A percentile compares a stretch with the other conserved stretches of the same genome.
These are phyloP conservation scores for Astragalus membranaceus DNA, from an alignment of 306 rosid genomes.

Conservation along the genomic window DNA sequence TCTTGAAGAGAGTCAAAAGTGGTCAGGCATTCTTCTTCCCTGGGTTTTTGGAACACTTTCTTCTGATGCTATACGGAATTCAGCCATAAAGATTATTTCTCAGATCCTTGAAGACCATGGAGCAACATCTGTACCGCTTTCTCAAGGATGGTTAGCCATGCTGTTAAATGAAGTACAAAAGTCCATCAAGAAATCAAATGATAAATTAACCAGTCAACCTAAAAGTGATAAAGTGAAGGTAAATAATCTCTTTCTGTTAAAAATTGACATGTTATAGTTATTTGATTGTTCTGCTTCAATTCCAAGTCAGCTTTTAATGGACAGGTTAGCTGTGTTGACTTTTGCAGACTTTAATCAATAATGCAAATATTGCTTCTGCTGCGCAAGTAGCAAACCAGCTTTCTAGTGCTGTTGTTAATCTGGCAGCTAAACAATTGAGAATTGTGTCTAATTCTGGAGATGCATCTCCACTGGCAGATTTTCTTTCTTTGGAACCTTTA, in stretches of 20 bases:
- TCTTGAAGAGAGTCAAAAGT: slow-evolving; percentile 80
- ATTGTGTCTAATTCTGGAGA: slow-evolving; percentile 43
- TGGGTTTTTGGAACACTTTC: slow-evolving; percentile 77
- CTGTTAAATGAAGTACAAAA: slow-evolving; percentile 56
- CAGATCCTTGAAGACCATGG: slow-evolving; percentile 73
- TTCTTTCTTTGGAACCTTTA: slow-evolving; percentile 74
- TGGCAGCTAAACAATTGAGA: slow-evolving; percentile 60
- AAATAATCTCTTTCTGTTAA: slow-evolving; percentile 3
- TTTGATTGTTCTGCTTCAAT: slow-evolving; percentile 16
- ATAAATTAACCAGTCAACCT: slow-evolving; percentile 53
- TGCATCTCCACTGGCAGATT: slow-evolving; percentile 65
- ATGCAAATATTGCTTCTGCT: slow-evolving; percentile 67
- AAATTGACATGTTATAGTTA: slow-evolving; percentile 1
- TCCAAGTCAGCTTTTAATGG: slow-evolving; percentile 15
- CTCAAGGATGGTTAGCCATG: slow-evolving; percentile 90
- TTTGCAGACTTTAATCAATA: slow-evolving; percentile 84
- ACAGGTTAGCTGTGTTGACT: slow-evolving; percentile 14
- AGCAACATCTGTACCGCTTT: slow-evolving; percentile 60
- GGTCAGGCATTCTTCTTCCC: slow-evolving; percentile 82
- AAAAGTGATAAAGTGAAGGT: slow-evolving; percentile 80
- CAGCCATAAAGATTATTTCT: slow-evolving; percentile 74
- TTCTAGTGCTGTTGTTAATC: slow-evolving; percentile 71
- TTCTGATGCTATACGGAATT: slow-evolving; percentile 54
- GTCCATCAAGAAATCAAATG: slow-evolving; percentile 48
- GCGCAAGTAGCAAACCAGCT: slow-evolving; percentile 70